Conservation (phyloP, 495 filamentous ascomycete species). For the Talaromyces ruber region DNA sequence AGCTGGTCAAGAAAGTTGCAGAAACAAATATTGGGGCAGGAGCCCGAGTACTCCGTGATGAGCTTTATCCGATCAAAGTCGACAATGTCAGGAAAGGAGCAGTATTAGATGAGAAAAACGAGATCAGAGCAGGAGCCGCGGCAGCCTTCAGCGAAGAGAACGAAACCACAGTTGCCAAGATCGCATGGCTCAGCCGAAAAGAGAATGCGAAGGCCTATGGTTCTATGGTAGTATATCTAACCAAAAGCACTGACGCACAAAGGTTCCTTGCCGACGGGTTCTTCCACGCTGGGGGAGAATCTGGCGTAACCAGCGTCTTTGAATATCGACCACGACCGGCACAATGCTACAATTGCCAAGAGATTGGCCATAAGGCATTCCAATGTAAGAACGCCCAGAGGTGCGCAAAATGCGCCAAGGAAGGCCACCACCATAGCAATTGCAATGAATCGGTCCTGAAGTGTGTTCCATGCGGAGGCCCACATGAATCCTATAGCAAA, state of each 20-base stretch:
- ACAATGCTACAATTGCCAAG: slow-evolving; percentile 21
- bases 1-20: neutral
- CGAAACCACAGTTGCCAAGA: slow-evolving; percentile 14
- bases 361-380: slow-evolving; percentile 19
- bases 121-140: slow-evolving; percentile 1
- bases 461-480: slow-evolving; percentile 16
- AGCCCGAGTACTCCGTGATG: neutral
- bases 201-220: slow-evolving; percentile 20
- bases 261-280: slow-evolving; percentile 17
- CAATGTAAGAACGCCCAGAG: slow-evolving; percentile 17
- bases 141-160: slow-evolving; percentile 16
- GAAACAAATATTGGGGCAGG: neutral
- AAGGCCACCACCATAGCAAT: slow-evolving; percentile 17
- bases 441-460: slow-evolving; percentile 15
- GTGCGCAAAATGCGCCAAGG: slow-evolving; percentile 18
- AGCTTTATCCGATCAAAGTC: neutral
- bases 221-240: slow-evolving; percentile 25
- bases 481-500: slow-evolving; percentile 22
- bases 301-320: slow-evolving; percentile 17
- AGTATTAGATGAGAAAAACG: neutral
- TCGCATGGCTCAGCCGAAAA: slow-evolving; percentile 25
- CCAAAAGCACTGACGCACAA: slow-evolving; percentile 17
- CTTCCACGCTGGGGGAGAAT: slow-evolving; percentile 21
- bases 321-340: slow-evolving; percentile 16
- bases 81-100: neutral